These are phyloP conservation scores for Citeromyces siamensis DNA, from an alignment of 1,139 yeast genomes.

Conservation along the genomic window DNA sequence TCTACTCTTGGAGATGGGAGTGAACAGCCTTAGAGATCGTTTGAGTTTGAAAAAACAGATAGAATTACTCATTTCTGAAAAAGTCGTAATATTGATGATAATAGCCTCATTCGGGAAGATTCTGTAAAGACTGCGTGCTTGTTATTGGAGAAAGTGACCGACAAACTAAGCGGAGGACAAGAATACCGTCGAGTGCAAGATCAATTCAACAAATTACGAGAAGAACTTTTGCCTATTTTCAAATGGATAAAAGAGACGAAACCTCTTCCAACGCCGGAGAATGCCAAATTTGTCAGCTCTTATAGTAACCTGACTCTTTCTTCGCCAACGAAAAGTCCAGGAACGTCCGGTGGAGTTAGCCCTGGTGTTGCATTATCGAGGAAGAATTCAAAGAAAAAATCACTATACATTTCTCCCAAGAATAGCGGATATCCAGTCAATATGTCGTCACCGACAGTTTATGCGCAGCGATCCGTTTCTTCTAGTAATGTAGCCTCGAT, in stretches of 20 bases:
- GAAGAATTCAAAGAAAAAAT: background rate
- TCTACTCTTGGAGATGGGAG: slow-evolving; percentile 51
- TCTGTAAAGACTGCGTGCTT: slow-evolving; percentile 13
- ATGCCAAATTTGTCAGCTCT: slow-evolving; percentile 14
- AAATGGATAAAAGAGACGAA: slow-evolving; percentile 39
- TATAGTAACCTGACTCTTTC: slow-evolving; percentile 9
- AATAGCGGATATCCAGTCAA: background rate
- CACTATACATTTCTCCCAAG: background rate
- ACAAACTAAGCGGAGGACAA: no score
- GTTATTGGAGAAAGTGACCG: slow-evolving; percentile 10
- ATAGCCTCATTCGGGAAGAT: background rate
- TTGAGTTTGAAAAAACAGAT: slow-evolving; percentile 36
- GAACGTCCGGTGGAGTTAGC: background rate
- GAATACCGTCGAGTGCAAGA: slow-evolving; percentile 15
- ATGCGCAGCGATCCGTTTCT: background rate
- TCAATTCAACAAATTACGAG: slow-evolving; percentile 34
- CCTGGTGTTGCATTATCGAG: background rate
- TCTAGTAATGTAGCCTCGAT: background rate
- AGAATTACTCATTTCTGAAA: slow-evolving; percentile 28
- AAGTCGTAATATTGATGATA: slow-evolving; percentile 16
- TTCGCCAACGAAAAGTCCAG: slow-evolving; percentile 19
- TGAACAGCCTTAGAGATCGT: slow-evolving; percentile 27
- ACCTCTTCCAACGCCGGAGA: slow-evolving; percentile 45
- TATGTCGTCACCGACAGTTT: background rate
- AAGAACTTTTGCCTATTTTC: slow-evolving; percentile 40